phyloP scores from a whole-genome alignment of 441 rosid genomes.

The Theobroma grandiflorum region DNA sequence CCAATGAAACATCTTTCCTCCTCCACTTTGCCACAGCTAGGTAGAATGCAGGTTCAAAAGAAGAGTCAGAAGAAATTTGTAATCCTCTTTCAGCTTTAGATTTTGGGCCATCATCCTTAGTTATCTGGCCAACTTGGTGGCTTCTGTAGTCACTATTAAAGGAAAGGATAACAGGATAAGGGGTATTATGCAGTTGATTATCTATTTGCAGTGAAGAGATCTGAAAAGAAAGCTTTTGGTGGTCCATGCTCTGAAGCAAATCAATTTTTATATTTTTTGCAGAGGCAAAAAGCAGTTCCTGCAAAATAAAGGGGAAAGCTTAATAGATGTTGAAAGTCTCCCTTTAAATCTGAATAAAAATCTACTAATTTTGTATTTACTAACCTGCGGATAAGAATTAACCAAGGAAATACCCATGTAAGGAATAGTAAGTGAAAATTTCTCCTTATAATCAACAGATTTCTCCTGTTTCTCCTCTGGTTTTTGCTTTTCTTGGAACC shows the following conservation, averaged over 20 bases:
- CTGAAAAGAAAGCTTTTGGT: constrained; percentile 79
- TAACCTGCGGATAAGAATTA: constrained; percentile 87
- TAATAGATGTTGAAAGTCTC: constrained; percentile 24
- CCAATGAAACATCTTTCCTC: constrained; percentile 78
- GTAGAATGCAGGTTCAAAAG: constrained; percentile 64
- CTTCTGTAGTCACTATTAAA: constrained; percentile 67
- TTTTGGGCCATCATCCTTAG: constrained; percentile 52
- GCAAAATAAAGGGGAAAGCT: constrained; percentile 39
- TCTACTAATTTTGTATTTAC: constrained; percentile 17
- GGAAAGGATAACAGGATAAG: constrained; percentile 91
- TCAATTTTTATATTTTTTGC: constrained; percentile 70
- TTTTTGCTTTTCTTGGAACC: constrained; percentile 54
- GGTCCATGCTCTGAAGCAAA: constrained; percentile 83
- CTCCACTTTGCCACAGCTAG: constrained; percentile 81
- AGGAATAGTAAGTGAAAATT: constrained; percentile 67
- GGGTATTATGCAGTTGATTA: constrained; percentile 73
- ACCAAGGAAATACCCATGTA: constrained; percentile 82
- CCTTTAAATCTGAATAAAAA: constrained; percentile 15
- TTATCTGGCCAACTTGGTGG: constrained; percentile 52
- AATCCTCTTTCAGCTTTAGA: constrained; percentile 43
- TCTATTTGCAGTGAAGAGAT: constrained; percentile 86
- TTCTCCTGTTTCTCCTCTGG: constrained; percentile 58
- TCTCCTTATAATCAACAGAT: constrained; percentile 69
- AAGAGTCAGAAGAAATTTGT: constrained; percentile 47
- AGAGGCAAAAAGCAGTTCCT: constrained; percentile 95